These are phyloP conservation scores for Macrophomina pseudophaseolina DNA, from an alignment of 2,329 filamentous ascomycete genomes.

Conservation along the genomic window DNA sequence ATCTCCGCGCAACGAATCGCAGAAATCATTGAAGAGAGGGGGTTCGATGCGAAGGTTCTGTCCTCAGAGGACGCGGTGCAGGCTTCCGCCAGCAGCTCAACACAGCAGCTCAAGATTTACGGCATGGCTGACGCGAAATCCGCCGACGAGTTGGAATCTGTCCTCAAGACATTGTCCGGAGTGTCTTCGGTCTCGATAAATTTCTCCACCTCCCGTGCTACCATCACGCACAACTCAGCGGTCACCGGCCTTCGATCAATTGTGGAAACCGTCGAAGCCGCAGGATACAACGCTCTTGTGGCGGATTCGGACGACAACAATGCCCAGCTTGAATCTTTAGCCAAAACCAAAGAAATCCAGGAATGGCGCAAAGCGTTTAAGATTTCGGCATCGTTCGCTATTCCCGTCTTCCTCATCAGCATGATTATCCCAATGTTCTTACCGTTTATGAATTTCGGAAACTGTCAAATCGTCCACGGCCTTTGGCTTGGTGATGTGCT, in stretches of 20 bases:
- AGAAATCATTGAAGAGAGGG: constrained; percentile 85
- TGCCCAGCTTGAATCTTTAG: constrained; percentile 91
- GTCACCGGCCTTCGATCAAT: constrained; percentile 79
- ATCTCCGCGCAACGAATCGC: constrained; percentile 75
- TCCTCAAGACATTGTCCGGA: constrained; percentile 69
- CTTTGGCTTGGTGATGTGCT: constrained; percentile 87
- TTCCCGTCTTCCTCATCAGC: constrained; percentile 89
- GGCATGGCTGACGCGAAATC: constrained; percentile 74
- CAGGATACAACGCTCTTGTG: constrained; percentile 86
- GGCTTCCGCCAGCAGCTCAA: constrained; percentile 61
- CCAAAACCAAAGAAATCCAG: constrained; percentile 94
- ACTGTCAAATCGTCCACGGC: constrained; percentile 69
- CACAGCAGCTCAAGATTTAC: constrained; percentile 81
- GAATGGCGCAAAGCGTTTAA: constrained; percentile 87
- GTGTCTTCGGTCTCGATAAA: constrained; percentile 76
- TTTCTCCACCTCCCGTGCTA: constrained; percentile 74
- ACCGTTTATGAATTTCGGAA: constrained; percentile 77
- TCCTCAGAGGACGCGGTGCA: constrained; percentile 69
- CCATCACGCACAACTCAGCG: constrained; percentile 72
- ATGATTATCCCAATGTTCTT: constrained; percentile 93
- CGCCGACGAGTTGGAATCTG: constrained; percentile 74
- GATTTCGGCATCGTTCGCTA: constrained; percentile 77
- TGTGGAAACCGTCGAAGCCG: constrained; percentile 80
- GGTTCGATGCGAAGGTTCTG: constrained; percentile 84
- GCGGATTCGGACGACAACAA: constrained; percentile 95